phyloP scores from a whole-genome alignment of 345 rosid species.

The Euphorbia pulcherrima region DNA sequence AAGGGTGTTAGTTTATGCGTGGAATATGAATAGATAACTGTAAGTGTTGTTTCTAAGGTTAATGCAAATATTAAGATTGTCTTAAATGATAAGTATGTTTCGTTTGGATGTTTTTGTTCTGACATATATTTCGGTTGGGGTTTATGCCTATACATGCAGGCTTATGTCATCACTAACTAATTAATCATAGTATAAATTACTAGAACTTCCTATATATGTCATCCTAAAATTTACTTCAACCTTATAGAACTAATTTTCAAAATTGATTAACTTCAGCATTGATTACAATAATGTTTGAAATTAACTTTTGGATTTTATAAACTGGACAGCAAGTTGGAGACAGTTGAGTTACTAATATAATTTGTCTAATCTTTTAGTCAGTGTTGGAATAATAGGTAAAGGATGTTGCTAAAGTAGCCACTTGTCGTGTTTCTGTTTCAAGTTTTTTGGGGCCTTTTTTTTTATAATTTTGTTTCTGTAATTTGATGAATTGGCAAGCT shows the following conservation, averaged over 20 bases:
- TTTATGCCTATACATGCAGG: not conserved
- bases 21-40: not conserved
- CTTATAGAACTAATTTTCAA: not conserved
- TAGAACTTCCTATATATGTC: constrained; percentile 8
- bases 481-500: not conserved
- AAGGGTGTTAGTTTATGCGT: not conserved
- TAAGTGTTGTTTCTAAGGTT: no score
- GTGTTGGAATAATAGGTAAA: constrained; percentile 19
- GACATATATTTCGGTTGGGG: constrained; percentile 6
- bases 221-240: constrained; percentile 10
- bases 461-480: not conserved
- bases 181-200: not conserved
- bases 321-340: constrained; percentile 23
- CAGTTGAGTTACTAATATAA: not conserved
- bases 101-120: constrained; percentile 14
- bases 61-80: not conserved
- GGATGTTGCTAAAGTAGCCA: constrained; percentile 26
- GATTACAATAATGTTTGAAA: not conserved
- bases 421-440: constrained; percentile 19
- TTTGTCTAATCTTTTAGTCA: not conserved
- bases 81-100: constrained; percentile 10
- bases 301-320: constrained; percentile 9
- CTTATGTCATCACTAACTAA: not conserved
- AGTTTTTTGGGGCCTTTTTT: not conserved
- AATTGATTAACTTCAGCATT: not conserved